Percentiles rank a stretch among this genome's conserved stretches.
These are phyloP conservation scores for Leonotis leonurus DNA, from an alignment of 257 asterid genomes.

Conservation along the genomic window DNA sequence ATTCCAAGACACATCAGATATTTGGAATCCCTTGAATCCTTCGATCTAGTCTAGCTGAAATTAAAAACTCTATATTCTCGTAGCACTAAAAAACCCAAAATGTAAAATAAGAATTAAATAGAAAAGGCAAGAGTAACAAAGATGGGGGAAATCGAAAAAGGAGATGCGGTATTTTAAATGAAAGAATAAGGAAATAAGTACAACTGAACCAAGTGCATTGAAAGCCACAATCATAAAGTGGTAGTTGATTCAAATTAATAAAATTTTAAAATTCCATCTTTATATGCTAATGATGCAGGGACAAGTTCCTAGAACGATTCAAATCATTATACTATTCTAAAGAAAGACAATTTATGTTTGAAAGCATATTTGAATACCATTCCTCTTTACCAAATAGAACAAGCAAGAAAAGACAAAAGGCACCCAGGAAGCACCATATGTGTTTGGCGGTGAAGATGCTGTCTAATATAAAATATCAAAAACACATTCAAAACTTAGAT, in stretches of 20 bases:
- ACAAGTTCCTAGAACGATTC: conserved; percentile 45
- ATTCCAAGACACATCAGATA: neutral
- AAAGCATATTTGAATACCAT: conserved; percentile 19
- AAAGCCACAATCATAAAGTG: conserved; percentile 20
- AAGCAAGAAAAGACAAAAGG: conserved; percentile 52
- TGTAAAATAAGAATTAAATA: too few relatives aligned
- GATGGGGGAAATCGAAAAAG: neutral
- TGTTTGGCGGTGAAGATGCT: conserved; percentile 30
- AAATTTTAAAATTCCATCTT: conserved; percentile 27
- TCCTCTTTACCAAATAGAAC: conserved; percentile 33
- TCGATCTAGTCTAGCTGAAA: too few relatives aligned
- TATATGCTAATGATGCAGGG: conserved; percentile 25
- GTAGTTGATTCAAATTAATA: conserved; percentile 12
- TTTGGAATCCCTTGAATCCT: neutral
- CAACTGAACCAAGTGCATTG: conserved; percentile 1
- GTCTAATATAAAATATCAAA: neutral
- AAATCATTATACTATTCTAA: conserved; percentile 21
- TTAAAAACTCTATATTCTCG: too few relatives aligned
- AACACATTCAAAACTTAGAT: conserved; percentile 8
- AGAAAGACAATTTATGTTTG: conserved; percentile 30
- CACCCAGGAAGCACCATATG: conserved; percentile 26
- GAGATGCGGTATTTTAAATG: neutral
- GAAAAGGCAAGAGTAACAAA: neutral
- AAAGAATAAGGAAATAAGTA: neutral
- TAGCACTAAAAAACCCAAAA: too few relatives aligned